These are phyloP conservation scores for Citrus sinensis DNA, from an alignment of 345 rosid species.

Conservation along the genomic window DNA sequence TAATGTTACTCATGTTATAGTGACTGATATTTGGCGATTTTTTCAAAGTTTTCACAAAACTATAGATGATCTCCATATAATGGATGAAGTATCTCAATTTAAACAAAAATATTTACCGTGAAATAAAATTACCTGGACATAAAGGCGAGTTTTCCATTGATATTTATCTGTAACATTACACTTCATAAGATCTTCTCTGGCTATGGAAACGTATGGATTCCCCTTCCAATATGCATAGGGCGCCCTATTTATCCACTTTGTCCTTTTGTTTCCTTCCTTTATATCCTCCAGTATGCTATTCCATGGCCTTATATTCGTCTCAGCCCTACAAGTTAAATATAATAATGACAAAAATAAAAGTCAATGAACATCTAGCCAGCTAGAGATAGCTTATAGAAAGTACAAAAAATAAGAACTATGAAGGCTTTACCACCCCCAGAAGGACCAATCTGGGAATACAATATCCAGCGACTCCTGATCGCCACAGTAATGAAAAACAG, in stretches of 20 bases:
- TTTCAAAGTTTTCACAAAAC: too few relatives aligned
- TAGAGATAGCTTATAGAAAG: too few relatives aligned
- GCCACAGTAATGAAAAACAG: constrained; percentile 64
- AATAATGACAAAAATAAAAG: not conserved
- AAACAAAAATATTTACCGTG: not conserved
- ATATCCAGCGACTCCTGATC: constrained; percentile 39
- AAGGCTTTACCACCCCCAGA: constrained; percentile 67
- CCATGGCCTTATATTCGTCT: constrained; percentile 68
- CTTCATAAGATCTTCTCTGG: constrained; percentile 39
- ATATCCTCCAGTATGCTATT: constrained; percentile 29
- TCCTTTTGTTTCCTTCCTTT: constrained; percentile 34
- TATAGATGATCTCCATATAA: too few relatives aligned
- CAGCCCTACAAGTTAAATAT: constrained; percentile 37
- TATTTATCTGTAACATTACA: constrained; percentile 39
- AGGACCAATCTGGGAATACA: constrained; percentile 72
- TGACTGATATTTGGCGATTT: too few relatives aligned
- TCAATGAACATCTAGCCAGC: not conserved
- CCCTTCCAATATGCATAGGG: constrained; percentile 77
- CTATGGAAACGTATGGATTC: constrained; percentile 29
- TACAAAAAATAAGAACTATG: not conserved
- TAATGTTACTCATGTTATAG: not conserved
- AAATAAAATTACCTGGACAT: constrained; percentile 29
- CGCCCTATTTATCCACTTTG: constrained; percentile 51
- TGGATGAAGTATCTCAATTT: too few relatives aligned
- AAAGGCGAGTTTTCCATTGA: constrained; percentile 39